Percentiles rank a stretch among this genome's conserved stretches.
These are phyloP conservation scores for Verticillium isaacii DNA, from an alignment of 2,329 filamentous ascomycete species.

Conservation along the genomic window DNA sequence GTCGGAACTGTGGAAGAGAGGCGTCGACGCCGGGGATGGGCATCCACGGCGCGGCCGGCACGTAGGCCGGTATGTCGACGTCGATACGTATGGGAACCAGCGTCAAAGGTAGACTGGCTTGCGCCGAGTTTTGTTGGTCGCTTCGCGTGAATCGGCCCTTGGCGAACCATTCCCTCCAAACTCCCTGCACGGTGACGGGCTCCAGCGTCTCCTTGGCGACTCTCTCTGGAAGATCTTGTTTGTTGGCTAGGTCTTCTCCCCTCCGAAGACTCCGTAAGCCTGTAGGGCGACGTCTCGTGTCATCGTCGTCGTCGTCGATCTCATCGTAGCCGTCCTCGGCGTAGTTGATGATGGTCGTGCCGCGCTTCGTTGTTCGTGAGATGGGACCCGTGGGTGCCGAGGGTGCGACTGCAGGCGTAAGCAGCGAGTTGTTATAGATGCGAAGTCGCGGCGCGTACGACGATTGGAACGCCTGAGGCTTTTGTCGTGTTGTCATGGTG, in stretches of 20 bases:
- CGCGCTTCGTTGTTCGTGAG: constrained; percentile 90
- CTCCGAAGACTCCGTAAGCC: constrained; percentile 78
- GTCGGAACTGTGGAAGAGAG: constrained; percentile 71
- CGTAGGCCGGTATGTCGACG: constrained; percentile 78
- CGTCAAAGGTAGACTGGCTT: constrained; percentile 77
- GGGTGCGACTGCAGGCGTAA: constrained; percentile 72
- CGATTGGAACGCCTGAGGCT: constrained; percentile 82
- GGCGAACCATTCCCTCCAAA: constrained; percentile 95
- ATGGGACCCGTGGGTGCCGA: constrained; percentile 60
- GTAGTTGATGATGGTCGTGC: constrained; percentile 95
- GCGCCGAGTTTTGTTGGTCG: constrained; percentile 57
- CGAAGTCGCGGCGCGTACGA: constrained; percentile 89
- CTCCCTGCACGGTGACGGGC: constrained; percentile 81
- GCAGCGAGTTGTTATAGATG: constrained; percentile 84
- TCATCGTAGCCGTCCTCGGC: constrained; percentile 94
- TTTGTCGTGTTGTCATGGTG: constrained; percentile 44
- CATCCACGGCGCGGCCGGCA: constrained; percentile 61
- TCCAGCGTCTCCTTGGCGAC: constrained; percentile 75
- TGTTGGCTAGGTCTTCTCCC: constrained; percentile 62
- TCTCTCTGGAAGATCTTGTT: constrained; percentile 65
- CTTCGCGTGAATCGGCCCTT: constrained; percentile 55
- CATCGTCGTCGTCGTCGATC: constrained; percentile 66
- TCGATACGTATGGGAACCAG: constrained; percentile 96
- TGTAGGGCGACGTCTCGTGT: constrained; percentile 72
- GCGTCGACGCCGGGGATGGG: constrained; percentile 58